Conservation (phyloP, 352 stramenopile genomes). For the Globisporangium viniferum region DNA sequence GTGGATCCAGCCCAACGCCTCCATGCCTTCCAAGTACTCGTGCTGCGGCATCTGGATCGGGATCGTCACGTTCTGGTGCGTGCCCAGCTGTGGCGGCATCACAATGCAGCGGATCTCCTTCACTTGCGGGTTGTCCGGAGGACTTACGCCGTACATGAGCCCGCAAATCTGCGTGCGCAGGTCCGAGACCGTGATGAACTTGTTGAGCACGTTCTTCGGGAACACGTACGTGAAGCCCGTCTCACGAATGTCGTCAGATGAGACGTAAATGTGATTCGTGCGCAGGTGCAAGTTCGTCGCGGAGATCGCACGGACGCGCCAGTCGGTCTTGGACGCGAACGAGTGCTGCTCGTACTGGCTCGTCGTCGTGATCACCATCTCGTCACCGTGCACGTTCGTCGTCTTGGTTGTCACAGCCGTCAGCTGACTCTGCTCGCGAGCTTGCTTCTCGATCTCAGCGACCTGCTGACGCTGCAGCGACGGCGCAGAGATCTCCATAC, state of each 20-base stretch:
- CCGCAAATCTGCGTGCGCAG: conserved; percentile 97
- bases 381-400: conserved; percentile 99
- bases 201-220: conserved; percentile 99
- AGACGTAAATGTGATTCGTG: conserved; percentile 99
- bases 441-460: conserved; percentile 99
- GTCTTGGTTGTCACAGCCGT: conserved; percentile 99
- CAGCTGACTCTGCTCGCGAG: conserved; percentile 97
- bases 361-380: conserved; percentile 99
- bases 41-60: conserved; percentile 95
- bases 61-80: conserved; percentile 97
- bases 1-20: conserved; percentile 99
- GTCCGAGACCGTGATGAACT: conserved; percentile 99
- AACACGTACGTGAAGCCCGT: conserved; percentile 99
- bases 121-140: conserved; percentile 97
- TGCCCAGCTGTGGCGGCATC: conserved; percentile 98
- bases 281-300: conserved; percentile 98
- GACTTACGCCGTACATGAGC: conserved; percentile 98
- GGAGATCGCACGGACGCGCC: conserved; percentile 98
- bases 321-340: conserved; percentile 99
- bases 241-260: conserved; percentile 97
- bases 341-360: conserved; percentile 99
- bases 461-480: conserved; percentile 99
- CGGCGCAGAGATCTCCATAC: conserved; percentile 99
- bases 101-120: conserved; percentile 99
- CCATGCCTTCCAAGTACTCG: conserved; percentile 96